Percentiles rank a stretch among this genome's conserved stretches.
phyloP scores from a whole-genome alignment of 2,329 filamentous ascomycete species.

The Ascocoryne sarcoides region DNA sequence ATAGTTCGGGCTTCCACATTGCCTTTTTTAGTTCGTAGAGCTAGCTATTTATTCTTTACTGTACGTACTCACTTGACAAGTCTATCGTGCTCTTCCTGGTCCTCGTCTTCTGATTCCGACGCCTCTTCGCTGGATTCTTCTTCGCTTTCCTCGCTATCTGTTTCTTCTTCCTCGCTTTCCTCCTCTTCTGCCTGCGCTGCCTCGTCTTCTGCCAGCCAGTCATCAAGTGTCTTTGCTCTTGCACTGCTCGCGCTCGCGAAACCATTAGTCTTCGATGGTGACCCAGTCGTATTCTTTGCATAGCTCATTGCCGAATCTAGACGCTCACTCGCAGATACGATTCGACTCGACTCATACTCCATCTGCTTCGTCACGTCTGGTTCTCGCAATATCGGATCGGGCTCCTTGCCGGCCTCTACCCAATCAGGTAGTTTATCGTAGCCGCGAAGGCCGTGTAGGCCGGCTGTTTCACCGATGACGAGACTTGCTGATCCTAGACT shows the following conservation, averaged over 20 bases:
- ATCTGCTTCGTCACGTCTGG: constrained; percentile 34
- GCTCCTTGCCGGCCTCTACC: constrained; percentile 74
- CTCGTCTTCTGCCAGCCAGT: constrained; percentile 67
- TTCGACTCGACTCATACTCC: constrained; percentile 32
- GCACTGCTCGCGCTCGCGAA: constrained; percentile 14
- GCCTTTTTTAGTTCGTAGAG: background rate
- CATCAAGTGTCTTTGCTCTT: constrained; percentile 71
- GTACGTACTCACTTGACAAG: constrained; percentile 24
- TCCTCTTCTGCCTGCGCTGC: constrained; percentile 44
- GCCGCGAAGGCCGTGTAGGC: constrained; percentile 64
- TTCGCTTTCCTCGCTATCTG: constrained; percentile 35
- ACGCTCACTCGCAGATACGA: constrained; percentile 51
- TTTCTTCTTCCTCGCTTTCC: constrained; percentile 42
- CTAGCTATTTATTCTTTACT: constrained; percentile 4
- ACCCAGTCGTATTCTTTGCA: constrained; percentile 22
- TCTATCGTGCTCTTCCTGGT: constrained; percentile 23
- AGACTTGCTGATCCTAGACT: constrained; percentile 78
- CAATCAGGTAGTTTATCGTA: constrained; percentile 77
- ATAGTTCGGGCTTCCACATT: constrained; percentile 10
- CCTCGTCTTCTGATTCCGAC: constrained; percentile 18
- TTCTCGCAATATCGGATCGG: constrained; percentile 64
- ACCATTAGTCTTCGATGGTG: constrained; percentile 38
- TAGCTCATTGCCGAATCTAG: constrained; percentile 48
- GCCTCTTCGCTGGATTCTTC: constrained; percentile 23
- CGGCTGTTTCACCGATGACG: constrained; percentile 68